Conservation (phyloP, 225 moss, liverwort and hornwort species). For the Asterella californica region DNA sequence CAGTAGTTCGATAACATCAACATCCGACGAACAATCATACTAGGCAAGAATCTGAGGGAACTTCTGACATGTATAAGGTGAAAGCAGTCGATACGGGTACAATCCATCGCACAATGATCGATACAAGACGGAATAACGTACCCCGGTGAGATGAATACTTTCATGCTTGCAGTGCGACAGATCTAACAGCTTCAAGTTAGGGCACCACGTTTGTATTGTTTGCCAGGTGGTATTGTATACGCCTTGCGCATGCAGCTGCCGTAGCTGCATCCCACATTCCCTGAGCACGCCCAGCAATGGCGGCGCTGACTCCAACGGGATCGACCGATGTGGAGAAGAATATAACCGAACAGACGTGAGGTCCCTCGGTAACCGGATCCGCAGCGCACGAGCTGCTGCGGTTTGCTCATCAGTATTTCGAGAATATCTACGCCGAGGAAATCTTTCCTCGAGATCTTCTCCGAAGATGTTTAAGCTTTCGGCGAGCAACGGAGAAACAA, state of each 20-base stretch:
- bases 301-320: slow-evolving; percentile 43
- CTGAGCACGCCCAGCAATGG: slow-evolving; percentile 59
- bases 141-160: slow-evolving; percentile 47
- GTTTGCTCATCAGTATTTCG: not conserved
- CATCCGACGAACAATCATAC: not conserved
- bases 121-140: slow-evolving; percentile 16
- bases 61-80: not conserved
- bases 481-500: slow-evolving; percentile 51
- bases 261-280: slow-evolving; percentile 66
- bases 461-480: slow-evolving; percentile 23
- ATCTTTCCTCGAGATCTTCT: slow-evolving; percentile 11
- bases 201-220: slow-evolving; percentile 57
- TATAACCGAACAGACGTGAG: slow-evolving; percentile 76
- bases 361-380: slow-evolving; percentile 52
- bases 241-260: slow-evolving; percentile 72
- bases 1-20: not conserved
- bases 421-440: not conserved
- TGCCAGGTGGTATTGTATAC: slow-evolving; percentile 74
- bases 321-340: slow-evolving; percentile 44
- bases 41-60: not conserved
- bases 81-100: too few relatives aligned
- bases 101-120: not conserved
- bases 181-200: slow-evolving; percentile 73
- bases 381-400: slow-evolving; percentile 22
- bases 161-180: slow-evolving; percentile 55